These are phyloP conservation scores for Gaeumannomyces tritici DNA, from an alignment of 2,329 filamentous ascomycete genomes.

Conservation along the genomic window DNA sequence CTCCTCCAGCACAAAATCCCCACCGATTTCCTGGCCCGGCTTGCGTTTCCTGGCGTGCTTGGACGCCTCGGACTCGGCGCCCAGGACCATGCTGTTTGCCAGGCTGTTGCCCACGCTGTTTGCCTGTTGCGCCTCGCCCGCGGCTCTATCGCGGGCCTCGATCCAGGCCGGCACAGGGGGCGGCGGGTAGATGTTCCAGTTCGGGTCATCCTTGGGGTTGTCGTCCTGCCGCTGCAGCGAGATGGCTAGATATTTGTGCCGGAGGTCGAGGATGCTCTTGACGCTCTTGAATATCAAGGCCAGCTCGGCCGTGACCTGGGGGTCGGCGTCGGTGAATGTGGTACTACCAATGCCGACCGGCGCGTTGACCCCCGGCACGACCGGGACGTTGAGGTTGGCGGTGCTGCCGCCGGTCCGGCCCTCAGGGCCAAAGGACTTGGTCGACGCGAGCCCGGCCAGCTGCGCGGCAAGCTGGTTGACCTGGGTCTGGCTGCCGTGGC, in stretches of 20 bases:
- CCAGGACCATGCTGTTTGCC: conserved; percentile 33
- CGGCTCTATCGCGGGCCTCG: conserved; percentile 32
- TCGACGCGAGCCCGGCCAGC: not conserved
- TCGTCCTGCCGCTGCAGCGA: conserved; percentile 75
- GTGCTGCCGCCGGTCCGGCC: conserved; percentile 1
- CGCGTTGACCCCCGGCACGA: conserved; percentile 25
- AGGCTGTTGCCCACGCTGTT: conserved; percentile 33
- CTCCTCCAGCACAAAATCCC: conserved; percentile 81
- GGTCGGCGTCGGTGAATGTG: conserved; percentile 61
- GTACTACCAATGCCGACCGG: conserved; percentile 55
- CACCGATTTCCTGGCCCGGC: conserved; percentile 80
- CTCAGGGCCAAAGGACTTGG: not conserved
- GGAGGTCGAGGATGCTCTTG: conserved; percentile 76
- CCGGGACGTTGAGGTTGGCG: conserved; percentile 14
- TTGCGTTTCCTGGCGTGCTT: conserved; percentile 55
- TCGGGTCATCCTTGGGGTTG: conserved; percentile 77
- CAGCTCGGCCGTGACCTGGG: conserved; percentile 75
- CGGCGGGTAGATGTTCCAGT: conserved; percentile 83
- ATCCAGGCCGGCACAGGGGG: conserved; percentile 89
- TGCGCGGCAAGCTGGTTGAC: conserved; percentile 5
- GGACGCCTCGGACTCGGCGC: conserved; percentile 10
- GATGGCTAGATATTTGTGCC: conserved; percentile 79
- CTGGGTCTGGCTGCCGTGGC: conserved; percentile 11
- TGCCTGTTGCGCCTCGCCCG: not conserved
- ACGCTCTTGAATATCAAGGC: conserved; percentile 83